Percentiles rank a stretch among this genome's conserved stretches.
phyloP scores from a whole-genome alignment of 768 basidiomycete genomes.

The Mycena galopus region DNA sequence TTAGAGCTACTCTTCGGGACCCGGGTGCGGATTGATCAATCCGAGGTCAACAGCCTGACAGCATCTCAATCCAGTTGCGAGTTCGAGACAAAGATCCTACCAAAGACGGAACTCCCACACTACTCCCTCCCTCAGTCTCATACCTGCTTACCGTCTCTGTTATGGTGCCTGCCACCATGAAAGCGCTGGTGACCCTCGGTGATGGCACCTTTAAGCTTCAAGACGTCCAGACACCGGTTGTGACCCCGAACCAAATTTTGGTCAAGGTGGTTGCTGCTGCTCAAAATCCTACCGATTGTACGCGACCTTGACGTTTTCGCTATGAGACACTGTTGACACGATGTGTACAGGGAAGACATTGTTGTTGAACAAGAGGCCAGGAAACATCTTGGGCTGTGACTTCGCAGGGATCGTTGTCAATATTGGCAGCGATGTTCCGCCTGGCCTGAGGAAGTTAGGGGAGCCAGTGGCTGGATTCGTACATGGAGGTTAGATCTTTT shows the following conservation, averaged over 20 bases:
- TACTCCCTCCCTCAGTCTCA: no score
- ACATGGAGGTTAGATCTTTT: neutral
- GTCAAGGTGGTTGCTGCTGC: slow-evolving; percentile 42
- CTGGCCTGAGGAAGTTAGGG: slow-evolving; percentile 23
- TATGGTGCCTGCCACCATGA: neutral
- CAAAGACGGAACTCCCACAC: no score
- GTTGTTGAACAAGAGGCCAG: neutral
- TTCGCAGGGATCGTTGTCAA: slow-evolving; percentile 40
- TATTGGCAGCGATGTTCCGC: slow-evolving; percentile 36
- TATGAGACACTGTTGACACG: neutral
- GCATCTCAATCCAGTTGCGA: no score
- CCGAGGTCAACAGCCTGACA: no score
- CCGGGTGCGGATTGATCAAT: no score
- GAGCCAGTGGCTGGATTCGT: slow-evolving; percentile 39
- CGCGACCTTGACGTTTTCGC: neutral
- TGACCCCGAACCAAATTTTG: slow-evolving; percentile 35
- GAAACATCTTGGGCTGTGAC: slow-evolving; percentile 42
- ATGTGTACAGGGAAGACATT: neutral
- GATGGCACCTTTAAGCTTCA: slow-evolving; percentile 36
- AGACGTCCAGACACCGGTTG: slow-evolving; percentile 30
- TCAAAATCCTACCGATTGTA: slow-evolving; percentile 44
- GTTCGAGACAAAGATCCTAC: no score
- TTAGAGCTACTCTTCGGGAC: no score
- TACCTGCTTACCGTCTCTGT: no score
- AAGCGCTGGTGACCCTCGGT: slow-evolving; percentile 31